Base-by-base conservation (phyloP, 1,284 basidiomycete species). In the Agroathelia rolfsii region DNA sequence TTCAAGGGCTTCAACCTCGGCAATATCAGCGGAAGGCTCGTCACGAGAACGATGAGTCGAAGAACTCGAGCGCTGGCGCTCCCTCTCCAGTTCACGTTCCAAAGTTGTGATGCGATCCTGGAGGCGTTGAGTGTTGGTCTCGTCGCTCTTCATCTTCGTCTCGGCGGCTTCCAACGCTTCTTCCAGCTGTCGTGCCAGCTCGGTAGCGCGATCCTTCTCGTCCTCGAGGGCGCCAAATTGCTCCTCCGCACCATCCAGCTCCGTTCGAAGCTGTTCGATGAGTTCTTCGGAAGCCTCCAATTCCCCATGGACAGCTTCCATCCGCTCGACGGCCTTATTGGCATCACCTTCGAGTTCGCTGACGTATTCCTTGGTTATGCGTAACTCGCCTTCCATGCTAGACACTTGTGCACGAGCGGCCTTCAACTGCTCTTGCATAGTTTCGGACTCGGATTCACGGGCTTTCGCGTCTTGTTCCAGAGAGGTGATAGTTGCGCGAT, bases 121-220 rank as follows among this genome's bases (percentile, higher is more conserved):
- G 31, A 84, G 56, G 0, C 68, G 54, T 11, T 61, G 54, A 26
- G 79, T 41, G 32, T 61, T 61, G 12, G 72, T 66, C 30, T 73
- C 72, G 42, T 84, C 80, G 1, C 63, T 58, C 14, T 52, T 50
- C 63, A 76, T 80, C 55, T 74, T 75, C 48, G 62, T 59, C 49
- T 83, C 77, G 0, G 72, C 72, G 6, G 72, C 78, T 32, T 78
- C 70, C 32, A 87, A 52, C 0, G 82, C 84, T 4, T 76, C 69
- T 42, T 85, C 76, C 63, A 83, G 62, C 48, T 85, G 76, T 24
- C 62, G 54, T 11, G 62, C 68, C 3, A 75, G 59, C 41, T 77
- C 71, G 5, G 60, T 53, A 2, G 67, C 64, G 21, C 69, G 61
- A 23, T 70, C 61, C 0, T 56, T 56, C 17, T 75, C 72, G 7